Evolutionary conservation across 495 filamentous ascomycete genomes (phyloP).

Genomic region (Pyronema domesticum): DNA sequence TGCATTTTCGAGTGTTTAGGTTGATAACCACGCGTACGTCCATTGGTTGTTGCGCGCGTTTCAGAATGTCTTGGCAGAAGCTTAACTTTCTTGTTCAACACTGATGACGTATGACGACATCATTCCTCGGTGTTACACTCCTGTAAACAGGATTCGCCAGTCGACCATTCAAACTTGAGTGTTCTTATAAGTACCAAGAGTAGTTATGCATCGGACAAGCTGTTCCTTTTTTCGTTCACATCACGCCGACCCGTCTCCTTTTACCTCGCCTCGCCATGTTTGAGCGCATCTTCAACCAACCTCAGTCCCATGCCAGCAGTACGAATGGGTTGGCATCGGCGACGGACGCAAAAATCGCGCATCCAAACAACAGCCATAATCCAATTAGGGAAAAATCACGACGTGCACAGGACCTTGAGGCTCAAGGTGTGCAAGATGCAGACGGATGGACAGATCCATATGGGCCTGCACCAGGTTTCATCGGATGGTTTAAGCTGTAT

Average conservation of each 20-base stretch:
- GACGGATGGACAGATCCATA: conserved; percentile 21
- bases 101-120: neutral
- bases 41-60: no score
- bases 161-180: no score
- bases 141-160: neutral
- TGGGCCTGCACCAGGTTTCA: conserved; percentile 17
- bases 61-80: no score
- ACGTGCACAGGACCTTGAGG: neutral
- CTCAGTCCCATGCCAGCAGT: neutral
- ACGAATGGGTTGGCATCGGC: neutral
- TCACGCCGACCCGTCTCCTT: neutral
- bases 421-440: neutral
- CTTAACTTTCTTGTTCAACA: no score
- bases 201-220: no score
- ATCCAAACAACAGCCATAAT: neutral
- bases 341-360: neutral
- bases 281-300: neutral
- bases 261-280: neutral
- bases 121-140: neutral
- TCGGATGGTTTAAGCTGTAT: conserved; percentile 20
- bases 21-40: no score
- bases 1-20: no score
- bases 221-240: neutral
- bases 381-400: neutral
- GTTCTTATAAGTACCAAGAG: no score